Evolutionary conservation across 108 stramenopile species (phyloP).

Genomic region (Nannochloropsis granulata): DNA sequence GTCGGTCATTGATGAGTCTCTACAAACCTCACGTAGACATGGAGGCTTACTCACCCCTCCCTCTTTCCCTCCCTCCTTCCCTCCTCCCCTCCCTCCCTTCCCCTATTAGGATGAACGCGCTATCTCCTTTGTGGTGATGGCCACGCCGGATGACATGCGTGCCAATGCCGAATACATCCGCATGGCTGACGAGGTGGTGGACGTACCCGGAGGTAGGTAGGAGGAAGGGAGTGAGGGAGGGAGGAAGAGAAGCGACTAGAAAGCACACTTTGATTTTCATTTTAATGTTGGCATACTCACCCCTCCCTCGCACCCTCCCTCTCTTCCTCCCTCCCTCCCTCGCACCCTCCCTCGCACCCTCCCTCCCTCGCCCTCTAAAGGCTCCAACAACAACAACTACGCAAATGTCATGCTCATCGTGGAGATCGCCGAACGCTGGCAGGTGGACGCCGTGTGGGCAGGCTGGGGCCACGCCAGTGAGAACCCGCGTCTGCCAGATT

Average conservation of each 20-base stretch:
- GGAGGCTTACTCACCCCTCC: too few species aligned
- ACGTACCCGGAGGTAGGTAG: slow-evolving; percentile 80
- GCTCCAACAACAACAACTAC: slow-evolving; percentile 99
- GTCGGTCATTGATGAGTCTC: too few species aligned
- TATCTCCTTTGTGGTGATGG: slow-evolving; percentile 95
- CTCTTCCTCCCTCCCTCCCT: background rate
- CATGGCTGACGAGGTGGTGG: slow-evolving; percentile 94
- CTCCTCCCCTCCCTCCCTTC: background rate
- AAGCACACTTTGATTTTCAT: background rate
- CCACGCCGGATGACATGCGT: slow-evolving; percentile 76
- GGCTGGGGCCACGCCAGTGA: slow-evolving; percentile 98
- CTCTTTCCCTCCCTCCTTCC: background rate
- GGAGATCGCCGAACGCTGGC: slow-evolving; percentile 86
- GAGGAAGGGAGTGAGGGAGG: background rate
- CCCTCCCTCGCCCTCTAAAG: background rate
- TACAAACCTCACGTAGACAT: too few species aligned
- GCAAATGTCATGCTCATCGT: slow-evolving; percentile 98
- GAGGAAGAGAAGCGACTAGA: background rate
- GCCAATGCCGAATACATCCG: slow-evolving; percentile 99
- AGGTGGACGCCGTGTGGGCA: slow-evolving; percentile 99
- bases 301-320: too few species aligned
- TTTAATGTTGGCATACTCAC: background rate
- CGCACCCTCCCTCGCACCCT: background rate
- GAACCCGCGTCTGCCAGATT: slow-evolving; percentile 84
- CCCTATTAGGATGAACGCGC: slow-evolving; percentile 55